Conservation (phyloP, 768 basidiomycete genomes). For the Lentinula guzmanii region DNA sequence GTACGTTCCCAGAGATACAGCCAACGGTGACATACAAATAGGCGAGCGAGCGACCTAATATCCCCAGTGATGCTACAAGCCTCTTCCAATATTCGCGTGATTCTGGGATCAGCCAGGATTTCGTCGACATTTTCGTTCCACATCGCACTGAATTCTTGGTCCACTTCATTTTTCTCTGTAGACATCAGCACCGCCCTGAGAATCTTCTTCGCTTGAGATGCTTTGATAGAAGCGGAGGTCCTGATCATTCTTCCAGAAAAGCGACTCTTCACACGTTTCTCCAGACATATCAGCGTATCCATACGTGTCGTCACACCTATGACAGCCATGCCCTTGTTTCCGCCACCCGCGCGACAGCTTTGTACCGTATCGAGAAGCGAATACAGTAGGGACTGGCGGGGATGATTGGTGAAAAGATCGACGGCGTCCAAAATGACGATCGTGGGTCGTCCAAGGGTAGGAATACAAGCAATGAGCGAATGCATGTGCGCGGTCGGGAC, state of each 20-base stretch:
- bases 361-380: slow-evolving; percentile 95
- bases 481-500: slow-evolving; percentile 69
- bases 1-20: neutral
- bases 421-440: slow-evolving; percentile 87
- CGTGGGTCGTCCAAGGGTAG: slow-evolving; percentile 74
- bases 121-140: slow-evolving; percentile 57
- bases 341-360: slow-evolving; percentile 58
- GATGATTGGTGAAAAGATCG: slow-evolving; percentile 88
- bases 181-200: slow-evolving; percentile 39
- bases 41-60: slow-evolving; percentile 45
- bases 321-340: slow-evolving; percentile 70
- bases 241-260: slow-evolving; percentile 91
- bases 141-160: slow-evolving; percentile 17
- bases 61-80: slow-evolving; percentile 59
- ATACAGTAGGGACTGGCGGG: slow-evolving; percentile 89
- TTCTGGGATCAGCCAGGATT: slow-evolving; percentile 46
- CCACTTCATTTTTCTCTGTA: slow-evolving; percentile 14
- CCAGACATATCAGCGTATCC: slow-evolving; percentile 83
- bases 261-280: slow-evolving; percentile 96
- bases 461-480: slow-evolving; percentile 66
- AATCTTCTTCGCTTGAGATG: slow-evolving; percentile 46
- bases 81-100: slow-evolving; percentile 44
- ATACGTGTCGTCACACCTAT: slow-evolving; percentile 83
- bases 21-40: slow-evolving; percentile 45
- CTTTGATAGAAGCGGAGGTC: slow-evolving; percentile 52